A percentile compares a stretch with the other conserved stretches of the same genome.
Evolutionary conservation across 768 basidiomycete species (phyloP).

Genomic region (Paxillus ammoniavirescens): DNA sequence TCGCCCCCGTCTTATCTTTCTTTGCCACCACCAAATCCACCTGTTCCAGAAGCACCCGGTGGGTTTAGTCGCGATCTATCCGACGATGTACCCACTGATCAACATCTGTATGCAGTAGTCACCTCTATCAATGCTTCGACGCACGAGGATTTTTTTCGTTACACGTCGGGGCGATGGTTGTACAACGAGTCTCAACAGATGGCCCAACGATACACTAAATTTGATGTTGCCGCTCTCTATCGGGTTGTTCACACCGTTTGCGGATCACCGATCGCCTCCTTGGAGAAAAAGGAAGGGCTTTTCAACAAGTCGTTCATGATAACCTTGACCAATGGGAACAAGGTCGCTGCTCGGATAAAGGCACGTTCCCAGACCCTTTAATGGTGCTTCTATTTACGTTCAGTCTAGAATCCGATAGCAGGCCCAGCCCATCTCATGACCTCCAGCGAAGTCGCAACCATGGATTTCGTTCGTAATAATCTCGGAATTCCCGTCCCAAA

Average conservation of each 20-base stretch:
- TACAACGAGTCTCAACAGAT: conserved; percentile 26
- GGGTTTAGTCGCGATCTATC: neutral
- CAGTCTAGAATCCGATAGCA: conserved; percentile 20
- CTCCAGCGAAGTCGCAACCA: conserved; percentile 37
- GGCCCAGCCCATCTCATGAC: conserved; percentile 28
- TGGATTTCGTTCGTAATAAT: conserved; percentile 28
- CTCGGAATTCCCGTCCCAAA: conserved; percentile 29
- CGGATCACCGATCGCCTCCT: conserved; percentile 11
- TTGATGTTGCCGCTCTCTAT: conserved; percentile 18
- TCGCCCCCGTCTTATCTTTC: conserved; percentile 12
- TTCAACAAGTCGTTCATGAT: conserved; percentile 15
- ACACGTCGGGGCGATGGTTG: conserved; percentile 24
- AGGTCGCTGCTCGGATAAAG: conserved; percentile 11
- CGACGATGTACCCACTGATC: neutral
- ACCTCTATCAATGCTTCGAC: neutral
- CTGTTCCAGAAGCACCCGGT: conserved; percentile 1
- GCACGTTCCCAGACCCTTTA: neutral
- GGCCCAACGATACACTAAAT: conserved; percentile 10
- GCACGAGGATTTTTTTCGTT: conserved; percentile 9
- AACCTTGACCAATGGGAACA: conserved; percentile 8
- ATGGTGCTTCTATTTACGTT: neutral
- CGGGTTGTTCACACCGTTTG: conserved; percentile 11
- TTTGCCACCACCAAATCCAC: conserved; percentile 4
- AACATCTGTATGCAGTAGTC: neutral
- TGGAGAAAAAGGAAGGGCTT: conserved; percentile 16